Conservation (phyloP, 352 stramenopile genomes). For the Phytophthora boehmeriae region DNA sequence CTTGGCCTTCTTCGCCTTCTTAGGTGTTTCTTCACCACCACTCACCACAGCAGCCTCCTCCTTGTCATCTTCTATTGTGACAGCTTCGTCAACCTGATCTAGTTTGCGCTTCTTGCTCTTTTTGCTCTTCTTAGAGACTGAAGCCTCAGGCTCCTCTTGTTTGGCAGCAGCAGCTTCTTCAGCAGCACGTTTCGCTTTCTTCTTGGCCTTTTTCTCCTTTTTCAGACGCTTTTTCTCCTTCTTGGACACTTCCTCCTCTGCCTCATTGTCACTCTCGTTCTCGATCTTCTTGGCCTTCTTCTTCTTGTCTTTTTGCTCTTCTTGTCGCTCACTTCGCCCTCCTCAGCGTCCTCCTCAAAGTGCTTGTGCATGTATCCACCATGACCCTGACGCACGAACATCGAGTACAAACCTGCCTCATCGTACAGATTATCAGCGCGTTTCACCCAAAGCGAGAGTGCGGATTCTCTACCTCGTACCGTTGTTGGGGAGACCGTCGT, state of each 20-base stretch:
- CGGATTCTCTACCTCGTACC: conserved; percentile 22
- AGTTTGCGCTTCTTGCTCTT: conserved; percentile 52
- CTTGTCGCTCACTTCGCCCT: conserved; percentile 35
- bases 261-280: conserved; percentile 20
- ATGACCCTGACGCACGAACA: conserved; percentile 85
- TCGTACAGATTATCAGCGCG: neutral
- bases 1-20: conserved; percentile 40
- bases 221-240: conserved; percentile 50
- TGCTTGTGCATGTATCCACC: conserved; percentile 82
- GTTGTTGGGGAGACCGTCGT: conserved; percentile 80
- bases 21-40: conserved; percentile 23
- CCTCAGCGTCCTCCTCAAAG: conserved; percentile 57
- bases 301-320: conserved; percentile 33
- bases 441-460: too few relatives aligned
- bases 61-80: conserved; percentile 34
- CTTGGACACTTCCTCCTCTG: conserved; percentile 32
- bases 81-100: conserved; percentile 34
- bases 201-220: conserved; percentile 48
- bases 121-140: conserved; percentile 24
- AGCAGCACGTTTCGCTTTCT: conserved; percentile 34
- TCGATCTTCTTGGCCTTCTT: conserved; percentile 32
- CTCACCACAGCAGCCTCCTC: conserved; percentile 26
- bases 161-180: conserved; percentile 29
- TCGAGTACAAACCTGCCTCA: conserved; percentile 77
- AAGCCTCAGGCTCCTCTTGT: conserved; percentile 32